Evolutionary conservation across 2,329 filamentous ascomycete genomes (phyloP).

Genomic region (Fusarium sp.): DNA sequence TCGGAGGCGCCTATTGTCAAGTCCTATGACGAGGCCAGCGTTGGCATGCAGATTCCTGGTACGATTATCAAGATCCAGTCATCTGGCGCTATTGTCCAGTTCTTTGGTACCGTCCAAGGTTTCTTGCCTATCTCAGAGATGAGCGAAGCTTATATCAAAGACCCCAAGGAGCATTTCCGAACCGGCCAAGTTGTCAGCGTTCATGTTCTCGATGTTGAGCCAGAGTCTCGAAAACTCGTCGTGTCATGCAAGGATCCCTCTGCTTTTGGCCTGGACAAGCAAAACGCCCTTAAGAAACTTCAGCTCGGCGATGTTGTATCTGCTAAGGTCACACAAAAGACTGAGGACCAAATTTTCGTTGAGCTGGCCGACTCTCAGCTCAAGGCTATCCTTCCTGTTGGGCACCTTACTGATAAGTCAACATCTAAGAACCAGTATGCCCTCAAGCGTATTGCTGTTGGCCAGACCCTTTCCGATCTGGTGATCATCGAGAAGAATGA

Average conservation of each 20-base stretch:
- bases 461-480: constrained; percentile 85
- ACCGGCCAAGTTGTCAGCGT: constrained; percentile 92
- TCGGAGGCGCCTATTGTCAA: constrained; percentile 85
- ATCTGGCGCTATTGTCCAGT: constrained; percentile 89
- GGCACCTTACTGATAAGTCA: constrained; percentile 89
- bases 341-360: constrained; percentile 79
- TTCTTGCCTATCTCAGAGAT: constrained; percentile 96
- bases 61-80: constrained; percentile 86
- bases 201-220: constrained; percentile 84
- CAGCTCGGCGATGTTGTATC: constrained; percentile 80
- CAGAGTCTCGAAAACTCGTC: constrained; percentile 77
- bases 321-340: constrained; percentile 85
- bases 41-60: constrained; percentile 84
- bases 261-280: constrained; percentile 79
- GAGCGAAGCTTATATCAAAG: constrained; percentile 95
- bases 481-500: constrained; percentile 89
- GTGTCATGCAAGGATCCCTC: constrained; percentile 94
- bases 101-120: constrained; percentile 85
- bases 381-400: constrained; percentile 80
- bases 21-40: constrained; percentile 78
- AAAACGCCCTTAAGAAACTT: constrained; percentile 80
- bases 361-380: constrained; percentile 81
- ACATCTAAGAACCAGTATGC: constrained; percentile 80
- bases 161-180: constrained; percentile 90
- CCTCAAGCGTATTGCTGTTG: constrained; percentile 84